Base-by-base conservation (phyloP, 2,329 filamentous ascomycete genomes). In the Plenodomus biglobosus region DNA sequence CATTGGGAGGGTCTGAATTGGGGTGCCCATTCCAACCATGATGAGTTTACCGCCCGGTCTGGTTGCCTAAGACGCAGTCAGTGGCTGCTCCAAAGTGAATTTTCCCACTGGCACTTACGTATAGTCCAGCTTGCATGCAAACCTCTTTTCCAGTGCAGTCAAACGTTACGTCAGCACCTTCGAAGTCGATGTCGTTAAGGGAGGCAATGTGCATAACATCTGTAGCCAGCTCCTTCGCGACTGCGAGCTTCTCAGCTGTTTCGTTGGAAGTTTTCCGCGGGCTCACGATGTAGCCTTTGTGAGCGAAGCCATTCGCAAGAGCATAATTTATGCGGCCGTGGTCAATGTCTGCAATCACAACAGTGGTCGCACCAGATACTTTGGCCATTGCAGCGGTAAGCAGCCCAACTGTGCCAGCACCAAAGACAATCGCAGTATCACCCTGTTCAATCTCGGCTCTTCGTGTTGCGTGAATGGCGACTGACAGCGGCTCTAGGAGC, bases 401-500 rank as follows among this genome's bases (percentile, higher is more conserved):
- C 19, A 74, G 55, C 10, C 72, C 72, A 44, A 74, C 70, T 2
- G 90, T 90, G 0, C 90, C 91, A 3, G 90, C 90, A 38, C 90
- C 90, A 77, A 95, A 92, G 18, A 96, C 85, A 2, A 95, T 85
- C 15, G 91, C 88, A 6, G 81, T 84, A 66, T 91, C 83, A 8
- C 90, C 90, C 1, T 89, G 88, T 55, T 79, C 79, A 54, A 95
- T 79, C 20, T 74, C 73, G 1, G 86, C 90, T 75, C 92, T 88
- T 61, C 84, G 84, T 50, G 85, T 85, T 59, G 94, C 90, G 75
- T 95, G 91, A 24, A 95, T 90, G 13, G 86, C 90, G 21, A 95
- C 90, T 39, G 87, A 85, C 32, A 95, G 82, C 2, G 91, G 91
- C 48, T 74, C 72, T 7, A 74, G 48, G 17, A 74, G 53, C 3